These are phyloP conservation scores for Mortierella sp. DNA, from an alignment of 371 early-diverging fungal genomes.

Conservation along the genomic window DNA sequence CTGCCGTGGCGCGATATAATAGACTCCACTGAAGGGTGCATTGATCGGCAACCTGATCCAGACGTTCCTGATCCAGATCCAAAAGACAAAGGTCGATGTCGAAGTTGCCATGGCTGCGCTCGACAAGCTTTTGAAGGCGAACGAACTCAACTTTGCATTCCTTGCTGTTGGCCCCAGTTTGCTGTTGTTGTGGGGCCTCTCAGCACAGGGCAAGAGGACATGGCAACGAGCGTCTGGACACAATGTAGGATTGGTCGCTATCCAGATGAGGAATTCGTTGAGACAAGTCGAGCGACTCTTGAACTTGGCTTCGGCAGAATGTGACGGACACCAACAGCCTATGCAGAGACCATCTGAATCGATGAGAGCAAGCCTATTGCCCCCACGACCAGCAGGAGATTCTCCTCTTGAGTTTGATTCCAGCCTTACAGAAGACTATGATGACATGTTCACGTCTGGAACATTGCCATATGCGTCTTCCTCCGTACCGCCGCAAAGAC, in stretches of 20 bases:
- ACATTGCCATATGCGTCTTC: not conserved
- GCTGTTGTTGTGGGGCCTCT: conserved; percentile 64
- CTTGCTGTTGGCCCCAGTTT: conserved; percentile 77
- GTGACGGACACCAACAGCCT: conserved; percentile 4
- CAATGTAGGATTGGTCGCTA: conserved; percentile 32
- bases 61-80: conserved; percentile 90
- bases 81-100: conserved; percentile 92
- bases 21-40: conserved; percentile 54
- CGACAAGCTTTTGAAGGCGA: conserved; percentile 92
- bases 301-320: conserved; percentile 35
- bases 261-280: conserved; percentile 41
- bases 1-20: too few species aligned
- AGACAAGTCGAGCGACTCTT: conserved; percentile 34
- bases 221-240: conserved; percentile 37
- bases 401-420: not conserved
- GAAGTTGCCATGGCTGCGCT: conserved; percentile 92
- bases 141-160: conserved; percentile 96
- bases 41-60: conserved; percentile 74
- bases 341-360: not conserved
- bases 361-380: not conserved
- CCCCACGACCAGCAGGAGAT: not conserved
- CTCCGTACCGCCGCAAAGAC: too few species aligned
- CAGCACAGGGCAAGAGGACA: conserved; percentile 59
- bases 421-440: conserved; percentile 23
- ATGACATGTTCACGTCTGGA: conserved; percentile 10